Evolutionary conservation across 192 early-diverging fungal species (phyloP).

Genomic region (Fimicolochytrium jonesii): DNA sequence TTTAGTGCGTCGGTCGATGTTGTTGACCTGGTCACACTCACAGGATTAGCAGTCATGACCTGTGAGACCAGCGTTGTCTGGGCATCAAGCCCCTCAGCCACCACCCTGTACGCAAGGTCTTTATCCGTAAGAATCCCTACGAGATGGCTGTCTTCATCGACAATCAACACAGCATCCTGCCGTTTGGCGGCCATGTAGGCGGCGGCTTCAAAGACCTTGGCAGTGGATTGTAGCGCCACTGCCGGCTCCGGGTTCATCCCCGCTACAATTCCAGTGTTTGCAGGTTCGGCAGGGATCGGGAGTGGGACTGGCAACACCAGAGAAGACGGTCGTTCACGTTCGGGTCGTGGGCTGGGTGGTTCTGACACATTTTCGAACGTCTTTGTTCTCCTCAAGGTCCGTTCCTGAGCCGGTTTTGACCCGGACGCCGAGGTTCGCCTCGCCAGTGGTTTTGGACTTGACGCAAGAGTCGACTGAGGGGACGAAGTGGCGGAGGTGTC

Average conservation of each 20-base stretch:
- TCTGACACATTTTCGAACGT: background rate
- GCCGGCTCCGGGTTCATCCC: constrained; percentile 76
- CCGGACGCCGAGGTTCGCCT: background rate
- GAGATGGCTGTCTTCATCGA: constrained; percentile 89
- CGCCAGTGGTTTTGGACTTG: background rate
- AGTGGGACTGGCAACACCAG: background rate
- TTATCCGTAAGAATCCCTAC: constrained; percentile 97
- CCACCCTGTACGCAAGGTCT: constrained; percentile 93
- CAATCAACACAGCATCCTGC: constrained; percentile 89
- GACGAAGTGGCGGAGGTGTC: background rate
- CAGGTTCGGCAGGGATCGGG: no score
- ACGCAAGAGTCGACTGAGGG: background rate
- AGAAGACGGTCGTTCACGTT: background rate
- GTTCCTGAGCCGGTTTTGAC: background rate
- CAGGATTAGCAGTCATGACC: constrained; percentile 89
- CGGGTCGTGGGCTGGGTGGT: background rate
- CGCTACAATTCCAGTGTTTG: constrained; percentile 86
- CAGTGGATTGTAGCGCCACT: constrained; percentile 54
- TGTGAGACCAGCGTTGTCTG: constrained; percentile 62
- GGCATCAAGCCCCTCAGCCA: constrained; percentile 61
- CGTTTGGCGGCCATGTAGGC: constrained; percentile 93
- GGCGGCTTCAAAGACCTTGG: constrained; percentile 38
- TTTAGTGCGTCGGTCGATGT: constrained; percentile 42
- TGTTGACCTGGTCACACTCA: constrained; percentile 68
- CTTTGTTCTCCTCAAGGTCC: background rate